Percentiles rank a stretch among this genome's conserved stretches.
These are phyloP conservation scores for Musa beccarii DNA, from an alignment of 176 grass and related monocot species.

Conservation along the genomic window DNA sequence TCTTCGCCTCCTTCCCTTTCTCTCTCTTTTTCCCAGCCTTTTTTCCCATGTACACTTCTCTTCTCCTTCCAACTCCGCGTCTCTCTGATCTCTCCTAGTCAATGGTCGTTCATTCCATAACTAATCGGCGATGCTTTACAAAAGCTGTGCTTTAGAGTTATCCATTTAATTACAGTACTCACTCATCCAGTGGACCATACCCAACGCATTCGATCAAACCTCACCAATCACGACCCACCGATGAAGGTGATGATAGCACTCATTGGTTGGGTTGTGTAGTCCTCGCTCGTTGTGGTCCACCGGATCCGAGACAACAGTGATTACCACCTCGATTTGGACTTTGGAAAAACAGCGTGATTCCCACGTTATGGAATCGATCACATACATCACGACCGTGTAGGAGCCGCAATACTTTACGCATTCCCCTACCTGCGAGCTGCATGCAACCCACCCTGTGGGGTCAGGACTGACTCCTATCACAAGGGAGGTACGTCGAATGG, in stretches of 20 bases:
- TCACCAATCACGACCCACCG: neutral
- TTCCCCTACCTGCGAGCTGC: neutral
- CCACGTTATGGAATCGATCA: conserved; percentile 11
- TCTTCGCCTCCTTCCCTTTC: neutral
- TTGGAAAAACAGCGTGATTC: neutral
- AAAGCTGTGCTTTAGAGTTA: too few relatives aligned
- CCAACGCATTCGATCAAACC: too few relatives aligned
- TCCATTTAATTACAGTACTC: too few relatives aligned
- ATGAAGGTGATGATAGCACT: neutral
- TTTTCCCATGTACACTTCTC: neutral
- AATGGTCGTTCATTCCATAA: too few relatives aligned
- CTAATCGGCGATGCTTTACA: too few relatives aligned
- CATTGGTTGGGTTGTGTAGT: neutral
- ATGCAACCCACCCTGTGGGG: too few relatives aligned
- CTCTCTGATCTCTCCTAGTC: too few relatives aligned
- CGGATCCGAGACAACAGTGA: neutral
- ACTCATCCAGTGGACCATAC: too few relatives aligned
- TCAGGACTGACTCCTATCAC: too few relatives aligned
- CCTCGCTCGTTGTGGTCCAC: neutral
- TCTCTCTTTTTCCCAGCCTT: too few relatives aligned
- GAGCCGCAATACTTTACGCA: neutral
- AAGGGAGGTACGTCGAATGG: too few relatives aligned
- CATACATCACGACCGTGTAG: neutral
- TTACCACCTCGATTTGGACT: neutral
- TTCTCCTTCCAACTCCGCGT: neutral